Base-by-base conservation (phyloP, 371 early-diverging fungal species). In the Mucor lusitanicus region DNA sequence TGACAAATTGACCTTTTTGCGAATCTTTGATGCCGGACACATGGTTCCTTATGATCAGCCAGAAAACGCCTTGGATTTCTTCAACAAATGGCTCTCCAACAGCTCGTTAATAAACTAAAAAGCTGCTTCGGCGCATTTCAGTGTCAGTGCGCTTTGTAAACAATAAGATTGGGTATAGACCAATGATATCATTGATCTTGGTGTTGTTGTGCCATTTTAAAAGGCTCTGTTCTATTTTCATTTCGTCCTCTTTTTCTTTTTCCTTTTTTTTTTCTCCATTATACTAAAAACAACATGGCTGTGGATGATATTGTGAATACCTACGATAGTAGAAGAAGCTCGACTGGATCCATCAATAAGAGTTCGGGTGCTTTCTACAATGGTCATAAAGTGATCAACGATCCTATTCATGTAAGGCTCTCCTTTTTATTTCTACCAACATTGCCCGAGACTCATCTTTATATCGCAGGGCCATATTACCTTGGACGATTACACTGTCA, bases 11-110 rank as follows among this genome's bases (percentile, higher is more conserved):
- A 90, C 96, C n/a, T 96, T 91, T 80, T 65, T 97, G 60, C 84
- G 89, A 27, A 80, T 93, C 5, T 95, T 88, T 73, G 91, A 88
- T 56, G 95, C 94, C 33, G 97, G 97, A 17, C 97, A 96, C 72
- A 95, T 96, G 96, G 85, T 85, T 59, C 90, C 88, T 21, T 90
- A 83, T 63, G 90, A 89, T 72, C 89, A 89, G 66, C 87, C 87
- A 17, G 77, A 75, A 55, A 79, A 71, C 60, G 67, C 81, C 27
- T 64, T 82, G 25, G 87, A 88, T 58, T 81, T 89, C 78, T 69
- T 88, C 35, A 80, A 80, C 72, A 73, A 81, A 40, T 89, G 90
- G 90, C 54, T 89, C 11, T 55, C 59, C 8, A 71, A 79, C 19
- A 23, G 56, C 27, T 61, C 72, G 35, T 68, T 73, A 48, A 44